Percentiles rank a stretch among this genome's conserved stretches.
Evolutionary conservation across 805 yeast species (phyloP).

Genomic region (Hanseniaspora meyeri): DNA sequence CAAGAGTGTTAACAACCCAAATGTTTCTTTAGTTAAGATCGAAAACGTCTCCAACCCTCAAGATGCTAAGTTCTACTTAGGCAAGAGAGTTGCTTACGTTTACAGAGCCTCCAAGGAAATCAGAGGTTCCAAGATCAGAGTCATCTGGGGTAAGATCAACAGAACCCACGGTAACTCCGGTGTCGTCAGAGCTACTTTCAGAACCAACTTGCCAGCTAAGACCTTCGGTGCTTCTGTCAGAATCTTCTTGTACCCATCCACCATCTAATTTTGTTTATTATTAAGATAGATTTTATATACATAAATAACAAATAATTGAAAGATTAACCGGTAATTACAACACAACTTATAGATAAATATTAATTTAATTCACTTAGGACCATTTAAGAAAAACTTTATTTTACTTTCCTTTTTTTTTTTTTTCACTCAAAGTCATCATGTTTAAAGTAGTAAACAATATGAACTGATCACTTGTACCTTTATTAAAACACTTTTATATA

Average conservation of each 20-base stretch:
- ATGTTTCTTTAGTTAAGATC: slow-evolving; percentile 89
- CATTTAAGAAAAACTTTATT: not conserved
- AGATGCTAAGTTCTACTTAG: slow-evolving; percentile 98
- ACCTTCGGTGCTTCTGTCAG: slow-evolving; percentile 99
- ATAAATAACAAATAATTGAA: not conserved
- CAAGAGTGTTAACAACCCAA: slow-evolving; percentile 95
- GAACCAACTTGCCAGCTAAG: slow-evolving; percentile 97
- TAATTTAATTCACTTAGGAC: not conserved
- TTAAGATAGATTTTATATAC: not conserved
- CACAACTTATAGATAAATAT: not conserved
- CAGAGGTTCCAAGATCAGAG: slow-evolving; percentile 98
- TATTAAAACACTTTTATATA: no score
- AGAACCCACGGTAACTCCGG: slow-evolving; percentile 99
- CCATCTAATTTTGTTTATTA: slow-evolving; percentile 55
- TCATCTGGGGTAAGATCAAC: slow-evolving; percentile 98
- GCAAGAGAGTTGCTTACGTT: slow-evolving; percentile 98
- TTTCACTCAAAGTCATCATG: not conserved
- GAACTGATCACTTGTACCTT: no score
- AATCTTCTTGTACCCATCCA: slow-evolving; percentile 99
- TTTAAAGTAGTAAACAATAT: not conserved
- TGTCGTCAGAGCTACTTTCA: slow-evolving; percentile 97
- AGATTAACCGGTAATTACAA: not conserved
- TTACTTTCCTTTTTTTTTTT: not conserved
- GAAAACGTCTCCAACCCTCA: slow-evolving; percentile 88
- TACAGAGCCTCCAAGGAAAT: slow-evolving; percentile 97